Evolutionary conservation across 164 flowering plant species (phyloP).

Genomic region (Aristolochia californica): DNA sequence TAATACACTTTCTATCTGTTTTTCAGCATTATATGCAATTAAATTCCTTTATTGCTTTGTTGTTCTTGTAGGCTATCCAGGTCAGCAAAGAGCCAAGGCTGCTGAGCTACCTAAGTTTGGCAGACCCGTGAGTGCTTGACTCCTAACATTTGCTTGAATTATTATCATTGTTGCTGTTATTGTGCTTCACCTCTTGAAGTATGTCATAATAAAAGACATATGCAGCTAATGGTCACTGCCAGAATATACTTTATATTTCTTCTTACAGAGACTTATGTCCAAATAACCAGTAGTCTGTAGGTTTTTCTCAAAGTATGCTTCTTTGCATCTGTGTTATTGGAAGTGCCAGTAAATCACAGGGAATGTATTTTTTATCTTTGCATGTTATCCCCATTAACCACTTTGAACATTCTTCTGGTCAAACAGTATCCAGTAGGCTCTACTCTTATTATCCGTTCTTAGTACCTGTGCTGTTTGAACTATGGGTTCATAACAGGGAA

Average conservation of each 20-base stretch:
- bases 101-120: constrained; percentile 71
- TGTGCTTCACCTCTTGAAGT: neutral
- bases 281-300: neutral
- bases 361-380: neutral
- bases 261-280: neutral
- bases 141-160: neutral
- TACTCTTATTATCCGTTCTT: too few species aligned
- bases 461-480: neutral
- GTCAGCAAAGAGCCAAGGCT: constrained; percentile 65
- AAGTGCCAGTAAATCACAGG: too few species aligned
- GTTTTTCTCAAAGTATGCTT: neutral
- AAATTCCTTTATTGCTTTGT: too few species aligned
- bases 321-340: neutral
- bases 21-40: too few species aligned
- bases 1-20: too few species aligned
- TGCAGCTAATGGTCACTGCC: too few species aligned
- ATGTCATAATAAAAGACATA: too few species aligned
- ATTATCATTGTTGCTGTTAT: neutral
- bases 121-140: constrained; percentile 51
- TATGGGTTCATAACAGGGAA: neutral
- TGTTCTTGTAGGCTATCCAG: constrained; percentile 50
- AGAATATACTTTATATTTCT: too few species aligned
- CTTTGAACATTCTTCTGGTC: neutral
- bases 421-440: neutral
- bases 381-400: neutral